phyloP scores from a whole-genome alignment of 2,329 filamentous ascomycete species.

The Cytospora piceicola region DNA sequence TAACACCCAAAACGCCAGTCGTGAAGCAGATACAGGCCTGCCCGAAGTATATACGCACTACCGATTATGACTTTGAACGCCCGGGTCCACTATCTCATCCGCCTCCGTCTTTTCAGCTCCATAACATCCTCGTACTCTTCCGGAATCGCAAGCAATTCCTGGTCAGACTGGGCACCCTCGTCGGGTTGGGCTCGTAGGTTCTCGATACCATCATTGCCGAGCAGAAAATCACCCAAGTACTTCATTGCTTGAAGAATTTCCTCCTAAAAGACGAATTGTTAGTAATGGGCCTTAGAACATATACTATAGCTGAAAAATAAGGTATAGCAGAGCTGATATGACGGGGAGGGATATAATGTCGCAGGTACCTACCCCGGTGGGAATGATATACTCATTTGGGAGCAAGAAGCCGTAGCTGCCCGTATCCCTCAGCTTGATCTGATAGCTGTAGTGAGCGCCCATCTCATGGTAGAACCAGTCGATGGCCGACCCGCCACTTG shows the following conservation, averaged over 20 bases:
- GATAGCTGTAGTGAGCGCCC: conserved; percentile 81
- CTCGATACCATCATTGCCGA: conserved; percentile 71
- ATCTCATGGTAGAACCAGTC: conserved; percentile 96
- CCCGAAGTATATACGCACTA: neutral
- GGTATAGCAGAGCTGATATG: neutral
- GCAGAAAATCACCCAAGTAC: conserved; percentile 80
- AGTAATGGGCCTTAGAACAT: neutral
- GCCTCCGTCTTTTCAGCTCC: conserved; percentile 28
- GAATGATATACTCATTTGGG: conserved; percentile 83
- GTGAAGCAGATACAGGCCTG: neutral
- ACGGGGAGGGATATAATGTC: too few relatives aligned
- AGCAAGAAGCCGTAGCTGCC: conserved; percentile 93
- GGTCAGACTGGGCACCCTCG: conserved; percentile 33
- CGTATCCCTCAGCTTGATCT: conserved; percentile 91
- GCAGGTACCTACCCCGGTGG: conserved; percentile 62
- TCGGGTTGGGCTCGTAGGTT: conserved; percentile 35
- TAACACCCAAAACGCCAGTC: neutral
- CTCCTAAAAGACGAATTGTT: conserved; percentile 45
- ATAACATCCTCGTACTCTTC: conserved; percentile 20
- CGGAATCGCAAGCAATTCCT: conserved; percentile 23
- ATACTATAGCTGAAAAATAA: neutral
- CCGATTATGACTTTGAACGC: neutral
- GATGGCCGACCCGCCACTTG: conserved; percentile 80
- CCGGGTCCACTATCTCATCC: conserved; percentile 10
- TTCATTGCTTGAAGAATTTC: conserved; percentile 84